Conservation (phyloP, 148 eudicot genomes). For the Rhododendron kiyosumense region DNA sequence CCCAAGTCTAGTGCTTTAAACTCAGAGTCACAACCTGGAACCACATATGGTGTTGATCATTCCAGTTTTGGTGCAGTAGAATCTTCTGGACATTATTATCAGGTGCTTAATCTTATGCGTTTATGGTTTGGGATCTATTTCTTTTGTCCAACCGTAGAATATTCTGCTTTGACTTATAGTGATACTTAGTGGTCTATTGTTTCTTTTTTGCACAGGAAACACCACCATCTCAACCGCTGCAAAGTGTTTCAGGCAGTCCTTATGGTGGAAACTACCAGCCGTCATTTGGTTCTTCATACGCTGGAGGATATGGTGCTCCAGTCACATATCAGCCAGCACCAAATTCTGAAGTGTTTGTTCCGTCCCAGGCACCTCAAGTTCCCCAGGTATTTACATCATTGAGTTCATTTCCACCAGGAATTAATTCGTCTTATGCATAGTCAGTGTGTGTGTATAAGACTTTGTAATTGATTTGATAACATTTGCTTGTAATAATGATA, state of each 20-base stretch:
- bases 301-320: conserved; percentile 41
- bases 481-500: background rate
- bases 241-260: conserved; percentile 29
- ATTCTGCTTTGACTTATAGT: background rate
- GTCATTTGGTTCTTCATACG: conserved; percentile 32
- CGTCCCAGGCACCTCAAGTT: conserved; percentile 53
- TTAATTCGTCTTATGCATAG: background rate
- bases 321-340: conserved; percentile 50
- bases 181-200: background rate
- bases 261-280: conserved; percentile 52
- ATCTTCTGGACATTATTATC: conserved; percentile 51
- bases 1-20: conserved; percentile 25
- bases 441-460: background rate
- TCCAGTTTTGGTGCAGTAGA: conserved; percentile 29
- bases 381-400: conserved; percentile 43
- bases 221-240: conserved; percentile 36
- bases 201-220: conserved; percentile 28
- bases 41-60: conserved; percentile 43
- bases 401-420: background rate
- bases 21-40: conserved; percentile 31
- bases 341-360: conserved; percentile 56
- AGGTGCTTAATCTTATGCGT: conserved; percentile 27
- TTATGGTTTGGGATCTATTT: background rate
- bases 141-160: background rate
- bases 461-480: background rate